Percentiles rank a stretch among this genome's conserved stretches.
phyloP scores from a whole-genome alignment of 352 stramenopile species.

The Stephanocyclus meneghinianus region DNA sequence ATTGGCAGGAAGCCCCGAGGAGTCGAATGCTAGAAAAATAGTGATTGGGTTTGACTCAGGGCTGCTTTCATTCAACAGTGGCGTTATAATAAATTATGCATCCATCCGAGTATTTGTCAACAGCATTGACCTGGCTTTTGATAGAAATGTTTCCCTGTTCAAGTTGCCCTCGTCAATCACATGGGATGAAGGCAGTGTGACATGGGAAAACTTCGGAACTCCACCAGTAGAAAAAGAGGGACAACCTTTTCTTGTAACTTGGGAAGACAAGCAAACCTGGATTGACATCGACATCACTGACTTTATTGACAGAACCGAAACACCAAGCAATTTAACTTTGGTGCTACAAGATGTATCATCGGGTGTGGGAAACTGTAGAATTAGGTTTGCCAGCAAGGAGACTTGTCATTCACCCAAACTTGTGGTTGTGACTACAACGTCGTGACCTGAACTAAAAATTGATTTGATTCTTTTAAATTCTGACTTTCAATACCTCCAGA shows the following conservation, averaged over 20 bases:
- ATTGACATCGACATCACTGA: slow-evolving; percentile 29
- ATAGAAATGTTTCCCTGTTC: slow-evolving; percentile 13
- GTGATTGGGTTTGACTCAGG: slow-evolving; percentile 22
- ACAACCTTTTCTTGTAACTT: slow-evolving; percentile 22
- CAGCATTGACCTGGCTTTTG: slow-evolving; percentile 11
- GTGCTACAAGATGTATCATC: slow-evolving; percentile 12
- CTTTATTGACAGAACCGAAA: slow-evolving; percentile 7
- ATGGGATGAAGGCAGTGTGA: slow-evolving; percentile 24
- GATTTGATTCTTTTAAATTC: no score
- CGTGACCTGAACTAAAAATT: no score
- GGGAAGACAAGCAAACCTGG: slow-evolving; percentile 13
- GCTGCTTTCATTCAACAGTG: slow-evolving; percentile 4
- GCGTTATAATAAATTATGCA: neutral
- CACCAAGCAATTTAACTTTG: slow-evolving; percentile 10
- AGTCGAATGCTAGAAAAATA: slow-evolving; percentile 16
- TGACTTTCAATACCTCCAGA: no score
- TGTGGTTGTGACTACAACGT: slow-evolving; percentile 9
- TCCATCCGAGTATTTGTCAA: slow-evolving; percentile 24
- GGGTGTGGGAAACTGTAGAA: neutral
- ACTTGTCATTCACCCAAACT: slow-evolving; percentile 29
- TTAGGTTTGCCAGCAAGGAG: slow-evolving; percentile 17
- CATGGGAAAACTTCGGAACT: slow-evolving; percentile 27
- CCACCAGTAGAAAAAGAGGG: slow-evolving; percentile 11
- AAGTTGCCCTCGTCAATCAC: slow-evolving; percentile 8
- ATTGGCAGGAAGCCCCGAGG: neutral